These are phyloP conservation scores for Pachysandra terminalis DNA, from an alignment of 164 flowering plant species.

Conservation along the genomic window DNA sequence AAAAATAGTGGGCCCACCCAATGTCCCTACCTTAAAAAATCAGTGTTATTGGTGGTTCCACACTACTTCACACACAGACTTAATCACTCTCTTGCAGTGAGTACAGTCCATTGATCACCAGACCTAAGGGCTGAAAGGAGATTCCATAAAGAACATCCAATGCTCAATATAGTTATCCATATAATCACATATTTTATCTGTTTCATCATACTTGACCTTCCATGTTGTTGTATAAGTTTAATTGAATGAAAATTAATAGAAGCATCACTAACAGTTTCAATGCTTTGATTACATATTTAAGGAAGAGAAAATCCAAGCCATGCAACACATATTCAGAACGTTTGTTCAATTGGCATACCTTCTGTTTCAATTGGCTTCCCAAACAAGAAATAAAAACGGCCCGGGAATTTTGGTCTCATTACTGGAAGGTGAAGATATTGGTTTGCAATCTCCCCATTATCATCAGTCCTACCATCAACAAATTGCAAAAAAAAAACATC, in stretches of 20 bases:
- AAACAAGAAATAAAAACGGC: constrained; percentile 62
- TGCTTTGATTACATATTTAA: neutral
- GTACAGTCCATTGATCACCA: too few relatives aligned
- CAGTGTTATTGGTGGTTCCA: too few relatives aligned
- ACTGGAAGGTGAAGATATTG: constrained; percentile 52
- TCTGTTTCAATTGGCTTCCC: constrained; percentile 67
- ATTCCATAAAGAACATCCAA: too few relatives aligned
- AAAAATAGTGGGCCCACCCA: too few relatives aligned
- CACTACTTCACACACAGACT: too few relatives aligned
- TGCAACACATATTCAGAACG: neutral
- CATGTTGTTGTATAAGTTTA: neutral
- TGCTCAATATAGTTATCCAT: too few relatives aligned
- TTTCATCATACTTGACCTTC: too few relatives aligned
- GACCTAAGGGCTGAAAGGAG: too few relatives aligned
- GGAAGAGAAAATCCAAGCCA: neutral
- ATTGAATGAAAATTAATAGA: neutral
- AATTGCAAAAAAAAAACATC: neutral
- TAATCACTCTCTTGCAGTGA: too few relatives aligned
- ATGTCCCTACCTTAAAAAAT: too few relatives aligned
- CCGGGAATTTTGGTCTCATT: constrained; percentile 60
- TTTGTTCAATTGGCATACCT: constrained; percentile 33
- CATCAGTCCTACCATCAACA: constrained; percentile 33
- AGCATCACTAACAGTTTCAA: neutral
- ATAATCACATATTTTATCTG: too few relatives aligned
- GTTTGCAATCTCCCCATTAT: constrained; percentile 50